phyloP scores from a whole-genome alignment of 805 yeast genomes.

The Wickerhamomyces subpelliculosus region DNA sequence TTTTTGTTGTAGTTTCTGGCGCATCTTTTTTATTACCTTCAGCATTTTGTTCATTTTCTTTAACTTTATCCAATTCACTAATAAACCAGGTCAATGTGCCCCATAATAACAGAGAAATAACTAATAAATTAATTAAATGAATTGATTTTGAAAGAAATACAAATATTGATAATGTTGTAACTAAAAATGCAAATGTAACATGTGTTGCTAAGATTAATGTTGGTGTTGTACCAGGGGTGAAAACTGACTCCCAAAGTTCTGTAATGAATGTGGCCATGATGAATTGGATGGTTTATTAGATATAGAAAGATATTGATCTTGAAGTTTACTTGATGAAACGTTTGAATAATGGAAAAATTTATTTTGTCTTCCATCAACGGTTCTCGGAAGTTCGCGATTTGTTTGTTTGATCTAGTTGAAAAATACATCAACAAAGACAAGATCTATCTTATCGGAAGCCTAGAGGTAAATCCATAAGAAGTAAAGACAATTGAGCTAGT shows the following conservation, averaged over 20 bases:
- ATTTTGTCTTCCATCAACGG: too few species aligned
- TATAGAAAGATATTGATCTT: too few species aligned
- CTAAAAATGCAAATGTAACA: conserved; percentile 62
- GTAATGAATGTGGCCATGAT: conserved; percentile 36
- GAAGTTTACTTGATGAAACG: too few species aligned
- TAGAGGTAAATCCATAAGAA: too few species aligned
- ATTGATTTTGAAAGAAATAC: conserved; percentile 54
- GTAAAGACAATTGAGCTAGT: conserved; percentile 1
- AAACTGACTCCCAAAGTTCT: conserved; percentile 85
- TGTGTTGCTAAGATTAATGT: conserved; percentile 88
- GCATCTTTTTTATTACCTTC: conserved; percentile 12
- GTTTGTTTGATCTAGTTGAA: too few species aligned
- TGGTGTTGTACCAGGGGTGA: conserved; percentile 91
- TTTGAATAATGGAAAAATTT: too few species aligned
- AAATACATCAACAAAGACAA: too few species aligned
- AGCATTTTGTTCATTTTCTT: too few species aligned
- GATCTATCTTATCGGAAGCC: too few species aligned
- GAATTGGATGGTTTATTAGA: too few species aligned
- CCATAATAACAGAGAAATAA: conserved; percentile 65
- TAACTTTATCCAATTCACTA: conserved; percentile 45
- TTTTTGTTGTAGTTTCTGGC: neutral
- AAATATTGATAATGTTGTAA: conserved; percentile 49
- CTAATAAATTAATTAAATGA: conserved; percentile 52
- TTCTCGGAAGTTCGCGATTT: too few species aligned
- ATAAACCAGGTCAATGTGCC: conserved; percentile 85